Evolutionary conservation across 1,284 basidiomycete genomes (phyloP), one percentile per base, ranked within the genome.

Genomic region (Stygiomarasmius scandens): DNA sequence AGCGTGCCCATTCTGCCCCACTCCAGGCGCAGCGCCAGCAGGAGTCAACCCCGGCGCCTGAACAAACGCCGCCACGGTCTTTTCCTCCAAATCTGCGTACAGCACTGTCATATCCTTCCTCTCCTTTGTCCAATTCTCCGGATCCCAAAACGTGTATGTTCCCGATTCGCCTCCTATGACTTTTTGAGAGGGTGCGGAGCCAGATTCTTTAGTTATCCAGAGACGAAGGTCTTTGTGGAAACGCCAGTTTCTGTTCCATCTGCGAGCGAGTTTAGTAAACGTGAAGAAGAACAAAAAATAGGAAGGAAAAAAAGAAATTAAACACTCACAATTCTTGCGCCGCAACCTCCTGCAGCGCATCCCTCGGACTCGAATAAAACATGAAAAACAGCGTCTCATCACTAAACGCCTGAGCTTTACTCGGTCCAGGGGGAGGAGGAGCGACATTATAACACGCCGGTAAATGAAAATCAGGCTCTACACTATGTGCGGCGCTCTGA

Each of bases 371-470:
- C 59, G 93, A 90, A 77, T 99, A 99, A 80, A 99, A 99, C 86
- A 98, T 96, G 83, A 95, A 98, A 77, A 99, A 98, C 38, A 99
- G 77, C 25, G 96, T 98, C 77, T 99, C 96, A 74, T 99, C 96
- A 69, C 90, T 92, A 73, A 99, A 98, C 61, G 90, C 89, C 9
- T 83, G 81, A 29, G 93, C 90, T 77, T 98, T 99, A 63, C 77
- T 84, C 59, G 93, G 90, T 5, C 94, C 92, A 41, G 93, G 92
- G 49, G 95, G 88, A 25, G 93, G 92, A 32, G 96, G 89, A 65
- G 94, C 91, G 44, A 98, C 96, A 70, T 90, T 95, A 69, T 76
- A 72, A 65, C 96, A 98, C 49, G 86, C 80, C 16, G 96, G 96
- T 57, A 98, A 82, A 65, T 93, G 90, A 70, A 92, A 98, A 69